These are phyloP conservation scores for Scleroderma bovista DNA, from an alignment of 768 basidiomycete species.

Conservation along the genomic window DNA sequence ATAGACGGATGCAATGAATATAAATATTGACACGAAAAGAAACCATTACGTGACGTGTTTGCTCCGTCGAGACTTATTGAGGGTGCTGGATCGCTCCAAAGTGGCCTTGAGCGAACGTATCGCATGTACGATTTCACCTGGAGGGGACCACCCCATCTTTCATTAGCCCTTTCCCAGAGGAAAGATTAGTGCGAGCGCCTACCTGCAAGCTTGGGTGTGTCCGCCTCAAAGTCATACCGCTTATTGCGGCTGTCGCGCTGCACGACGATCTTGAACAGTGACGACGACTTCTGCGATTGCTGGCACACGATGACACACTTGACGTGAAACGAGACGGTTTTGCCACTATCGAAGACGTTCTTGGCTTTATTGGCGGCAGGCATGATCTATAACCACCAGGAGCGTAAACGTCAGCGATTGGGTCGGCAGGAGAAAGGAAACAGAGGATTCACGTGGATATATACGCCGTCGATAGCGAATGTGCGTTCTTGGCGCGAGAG, in stretches of 20 bases:
- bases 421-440: neutral
- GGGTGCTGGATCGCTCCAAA: conserved; percentile 59
- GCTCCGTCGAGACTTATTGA: conserved; percentile 58
- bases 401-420: conserved; percentile 3
- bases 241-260: conserved; percentile 72
- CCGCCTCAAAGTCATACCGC: conserved; percentile 96
- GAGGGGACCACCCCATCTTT: neutral
- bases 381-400: conserved; percentile 83
- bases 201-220: conserved; percentile 77
- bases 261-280: conserved; percentile 86
- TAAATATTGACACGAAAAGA: neutral
- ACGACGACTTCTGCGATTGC: conserved; percentile 72
- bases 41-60: conserved; percentile 43
- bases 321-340: conserved; percentile 90
- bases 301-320: conserved; percentile 81
- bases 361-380: conserved; percentile 74
- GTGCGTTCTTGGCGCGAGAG: conserved; percentile 85
- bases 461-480: conserved; percentile 92
- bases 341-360: conserved; percentile 82
- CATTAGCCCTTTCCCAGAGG: neutral
- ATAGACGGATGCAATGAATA: neutral
- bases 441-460: conserved; percentile 64
- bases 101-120: conserved; percentile 60
- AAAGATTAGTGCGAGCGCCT: conserved; percentile 20
- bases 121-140: conserved; percentile 74